Conservation (phyloP, 2,329 filamentous ascomycete species). For the Colletotrichum aenigma region DNA sequence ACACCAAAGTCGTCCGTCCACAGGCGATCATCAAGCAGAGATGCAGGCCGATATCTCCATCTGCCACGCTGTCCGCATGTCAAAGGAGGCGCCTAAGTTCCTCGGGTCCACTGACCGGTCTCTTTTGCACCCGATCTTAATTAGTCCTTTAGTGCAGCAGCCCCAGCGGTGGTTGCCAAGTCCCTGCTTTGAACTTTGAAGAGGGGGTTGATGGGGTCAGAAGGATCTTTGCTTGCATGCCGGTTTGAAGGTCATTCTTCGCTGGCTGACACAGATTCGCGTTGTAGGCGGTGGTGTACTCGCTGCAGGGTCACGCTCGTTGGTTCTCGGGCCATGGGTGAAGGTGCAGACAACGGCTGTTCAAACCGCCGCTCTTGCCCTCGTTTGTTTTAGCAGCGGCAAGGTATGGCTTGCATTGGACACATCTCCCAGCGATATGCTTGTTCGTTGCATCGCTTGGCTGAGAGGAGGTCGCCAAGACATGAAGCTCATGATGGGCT, state of each 20-base stretch:
- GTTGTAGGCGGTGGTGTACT: neutral
- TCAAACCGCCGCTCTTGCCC: neutral
- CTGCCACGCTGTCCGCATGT: slow-evolving; percentile 5
- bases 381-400: neutral
- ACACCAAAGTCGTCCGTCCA: neutral
- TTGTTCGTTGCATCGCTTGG: slow-evolving; percentile 1
- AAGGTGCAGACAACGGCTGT: neutral
- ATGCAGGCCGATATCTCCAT: neutral
- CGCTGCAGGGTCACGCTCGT: neutral
- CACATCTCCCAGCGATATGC: slow-evolving; percentile 11
- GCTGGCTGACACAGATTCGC: neutral
- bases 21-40: neutral
- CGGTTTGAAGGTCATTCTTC: neutral
- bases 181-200: neutral
- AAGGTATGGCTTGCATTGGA: slow-evolving; percentile 2
- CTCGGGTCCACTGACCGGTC: neutral
- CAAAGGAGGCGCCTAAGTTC: neutral
- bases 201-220: neutral
- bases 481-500: neutral
- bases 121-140: neutral
- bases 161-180: neutral
- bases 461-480: neutral
- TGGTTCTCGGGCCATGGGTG: neutral
- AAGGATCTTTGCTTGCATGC: neutral
- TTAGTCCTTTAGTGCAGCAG: neutral